phyloP scores from a whole-genome alignment of 2,329 filamentous ascomycete genomes.

The Scytalidium lignicola region DNA sequence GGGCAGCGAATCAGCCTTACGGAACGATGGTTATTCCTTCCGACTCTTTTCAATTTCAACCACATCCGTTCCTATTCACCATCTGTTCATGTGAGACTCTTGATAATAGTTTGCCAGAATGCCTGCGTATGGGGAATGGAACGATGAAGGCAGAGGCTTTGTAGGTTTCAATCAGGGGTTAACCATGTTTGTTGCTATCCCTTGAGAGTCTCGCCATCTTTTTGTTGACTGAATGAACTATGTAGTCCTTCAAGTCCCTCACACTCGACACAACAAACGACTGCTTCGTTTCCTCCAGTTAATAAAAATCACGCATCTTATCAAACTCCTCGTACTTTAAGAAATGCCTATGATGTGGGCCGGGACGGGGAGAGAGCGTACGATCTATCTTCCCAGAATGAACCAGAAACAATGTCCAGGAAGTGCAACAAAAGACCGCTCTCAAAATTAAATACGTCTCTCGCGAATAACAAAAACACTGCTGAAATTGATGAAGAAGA shows the following conservation, averaged over 20 bases:
- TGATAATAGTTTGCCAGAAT: too few relatives aligned
- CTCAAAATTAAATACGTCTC: neutral
- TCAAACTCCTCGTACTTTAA: neutral
- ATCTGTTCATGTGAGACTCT: too few relatives aligned
- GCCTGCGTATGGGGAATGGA: too few relatives aligned
- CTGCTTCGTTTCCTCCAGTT: constrained; percentile 18
- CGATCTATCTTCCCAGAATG: neutral
- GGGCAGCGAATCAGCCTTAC: too few relatives aligned
- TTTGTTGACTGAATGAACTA: neutral
- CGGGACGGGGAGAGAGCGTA: neutral
- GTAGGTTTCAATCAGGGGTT: too few relatives aligned
- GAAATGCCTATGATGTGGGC: neutral
- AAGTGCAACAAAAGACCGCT: neutral
- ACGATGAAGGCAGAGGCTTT: too few relatives aligned
- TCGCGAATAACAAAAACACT: neutral
- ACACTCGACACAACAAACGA: neutral
- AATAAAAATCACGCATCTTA: constrained; percentile 4
- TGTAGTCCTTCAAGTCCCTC: neutral
- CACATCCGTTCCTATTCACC: too few relatives aligned
- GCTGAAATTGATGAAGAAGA: neutral
- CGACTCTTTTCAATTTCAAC: too few relatives aligned
- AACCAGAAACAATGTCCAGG: neutral
- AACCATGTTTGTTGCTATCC: too few relatives aligned
- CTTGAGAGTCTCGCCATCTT: neutral
- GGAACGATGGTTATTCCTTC: too few relatives aligned